These are phyloP conservation scores for Silene uniflora DNA, from an alignment of 148 eudicot genomes.

Conservation along the genomic window DNA sequence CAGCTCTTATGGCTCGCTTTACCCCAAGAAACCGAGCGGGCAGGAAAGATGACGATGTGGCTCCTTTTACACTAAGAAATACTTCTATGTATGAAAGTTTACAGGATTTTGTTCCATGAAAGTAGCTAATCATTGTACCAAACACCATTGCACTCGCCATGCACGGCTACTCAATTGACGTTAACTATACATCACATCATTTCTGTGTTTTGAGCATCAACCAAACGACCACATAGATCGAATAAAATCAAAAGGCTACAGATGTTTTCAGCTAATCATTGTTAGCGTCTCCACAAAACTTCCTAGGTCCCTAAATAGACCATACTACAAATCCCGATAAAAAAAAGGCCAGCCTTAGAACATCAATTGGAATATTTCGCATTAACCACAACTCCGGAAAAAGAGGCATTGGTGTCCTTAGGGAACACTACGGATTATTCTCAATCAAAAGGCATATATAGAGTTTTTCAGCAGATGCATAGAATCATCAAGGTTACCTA, in stretches of 20 bases:
- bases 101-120: neutral
- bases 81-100: neutral
- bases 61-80: too few species aligned
- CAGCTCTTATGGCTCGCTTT: neutral
- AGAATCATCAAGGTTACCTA: conserved; percentile 20
- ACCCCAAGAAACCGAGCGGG: neutral
- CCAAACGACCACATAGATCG: neutral
- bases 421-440: neutral
- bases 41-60: neutral
- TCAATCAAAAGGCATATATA: neutral
- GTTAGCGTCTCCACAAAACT: conserved; percentile 15
- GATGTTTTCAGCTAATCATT: neutral
- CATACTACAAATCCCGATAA: neutral
- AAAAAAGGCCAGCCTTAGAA: neutral
- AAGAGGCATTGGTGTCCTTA: neutral
- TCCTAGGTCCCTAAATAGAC: conserved; percentile 8
- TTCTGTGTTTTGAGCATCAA: neutral
- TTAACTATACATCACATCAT: neutral
- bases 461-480: neutral
- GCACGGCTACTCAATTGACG: neutral
- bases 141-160: neutral
- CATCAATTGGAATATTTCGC: neutral
- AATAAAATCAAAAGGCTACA: neutral
- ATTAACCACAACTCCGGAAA: neutral
- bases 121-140: neutral